Conservation (phyloP, 2,329 filamentous ascomycete genomes). For the Fusarium pilosicola region DNA sequence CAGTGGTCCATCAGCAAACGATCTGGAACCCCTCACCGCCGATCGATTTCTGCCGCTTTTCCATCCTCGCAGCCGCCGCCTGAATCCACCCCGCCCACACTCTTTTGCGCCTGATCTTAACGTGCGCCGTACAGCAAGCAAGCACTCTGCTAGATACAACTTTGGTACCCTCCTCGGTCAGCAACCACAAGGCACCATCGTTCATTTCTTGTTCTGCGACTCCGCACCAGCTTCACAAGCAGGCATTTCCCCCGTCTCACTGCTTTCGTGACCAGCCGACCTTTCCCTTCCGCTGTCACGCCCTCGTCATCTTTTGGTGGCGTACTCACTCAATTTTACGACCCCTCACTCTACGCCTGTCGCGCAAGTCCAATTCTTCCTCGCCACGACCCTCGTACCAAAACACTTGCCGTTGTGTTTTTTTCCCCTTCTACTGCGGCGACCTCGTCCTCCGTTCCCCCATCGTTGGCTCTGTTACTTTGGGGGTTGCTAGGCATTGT, state of each 20-base stretch:
- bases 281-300: conserved; percentile 39
- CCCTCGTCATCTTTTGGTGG: conserved; percentile 42
- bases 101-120: conserved; percentile 44
- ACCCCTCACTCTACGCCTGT: conserved; percentile 41
- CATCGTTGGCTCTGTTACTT: conserved; percentile 31
- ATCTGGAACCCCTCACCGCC: conserved; percentile 46
- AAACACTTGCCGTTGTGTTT: conserved; percentile 33
- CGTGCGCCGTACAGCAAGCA: conserved; percentile 34
- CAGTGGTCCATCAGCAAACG: conserved; percentile 36
- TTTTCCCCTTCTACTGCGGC: conserved; percentile 21
- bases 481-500: conserved; percentile 37
- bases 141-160: conserved; percentile 34
- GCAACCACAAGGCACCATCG: conserved; percentile 34
- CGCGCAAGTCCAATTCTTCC: conserved; percentile 43
- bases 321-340: conserved; percentile 38
- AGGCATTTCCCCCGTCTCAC: conserved; percentile 44
- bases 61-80: conserved; percentile 36
- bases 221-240: conserved; percentile 35
- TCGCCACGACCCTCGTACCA: conserved; percentile 42
- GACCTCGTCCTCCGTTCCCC: conserved; percentile 37
- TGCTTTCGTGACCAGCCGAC: conserved; percentile 41
- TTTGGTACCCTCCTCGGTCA: conserved; percentile 42
- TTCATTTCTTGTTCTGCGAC: conserved; percentile 34
- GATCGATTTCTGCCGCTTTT: conserved; percentile 44
- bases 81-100: conserved; percentile 39